phyloP scores from a whole-genome alignment of 2,329 filamentous ascomycete genomes.

The Colletotrichum australisinense region DNA sequence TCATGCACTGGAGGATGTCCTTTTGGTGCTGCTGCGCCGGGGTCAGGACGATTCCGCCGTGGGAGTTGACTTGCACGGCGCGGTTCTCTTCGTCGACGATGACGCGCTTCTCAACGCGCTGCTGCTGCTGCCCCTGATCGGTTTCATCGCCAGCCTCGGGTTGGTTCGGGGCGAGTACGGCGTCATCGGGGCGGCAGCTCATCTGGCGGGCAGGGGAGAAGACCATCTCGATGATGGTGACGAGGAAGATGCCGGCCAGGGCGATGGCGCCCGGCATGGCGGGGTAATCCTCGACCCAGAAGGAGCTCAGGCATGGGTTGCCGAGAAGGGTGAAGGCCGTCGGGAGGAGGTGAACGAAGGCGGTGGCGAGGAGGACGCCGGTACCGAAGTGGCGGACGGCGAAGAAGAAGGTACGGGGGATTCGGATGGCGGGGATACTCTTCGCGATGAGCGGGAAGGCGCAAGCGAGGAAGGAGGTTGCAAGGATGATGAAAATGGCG shows the following conservation, averaged over 20 bases:
- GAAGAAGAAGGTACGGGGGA: slow-evolving; percentile 67
- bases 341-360: slow-evolving; percentile 81
- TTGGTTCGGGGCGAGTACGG: slow-evolving; percentile 19
- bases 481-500: slow-evolving; percentile 63
- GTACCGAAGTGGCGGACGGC: slow-evolving; percentile 78
- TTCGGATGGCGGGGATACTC: slow-evolving; percentile 62
- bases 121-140: neutral
- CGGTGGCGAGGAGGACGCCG: slow-evolving; percentile 79
- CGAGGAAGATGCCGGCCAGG: slow-evolving; percentile 81
- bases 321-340: slow-evolving; percentile 73
- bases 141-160: neutral
- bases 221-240: slow-evolving; percentile 83
- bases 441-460: slow-evolving; percentile 66
- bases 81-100: slow-evolving; percentile 25
- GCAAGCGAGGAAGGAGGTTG: slow-evolving; percentile 60
- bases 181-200: slow-evolving; percentile 42
- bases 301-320: slow-evolving; percentile 75
- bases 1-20: slow-evolving; percentile 79
- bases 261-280: slow-evolving; percentile 85
- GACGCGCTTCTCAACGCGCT: neutral
- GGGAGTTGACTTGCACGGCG: neutral
- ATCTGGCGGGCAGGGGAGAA: slow-evolving; percentile 58
- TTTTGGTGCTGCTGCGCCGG: slow-evolving; percentile 70
- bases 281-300: slow-evolving; percentile 81
- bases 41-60: slow-evolving; percentile 42